Percentiles rank a stretch among this genome's conserved stretches.
These are phyloP conservation scores for Bjerkandera adusta DNA, from an alignment of 1,284 basidiomycete species.

Conservation along the genomic window DNA sequence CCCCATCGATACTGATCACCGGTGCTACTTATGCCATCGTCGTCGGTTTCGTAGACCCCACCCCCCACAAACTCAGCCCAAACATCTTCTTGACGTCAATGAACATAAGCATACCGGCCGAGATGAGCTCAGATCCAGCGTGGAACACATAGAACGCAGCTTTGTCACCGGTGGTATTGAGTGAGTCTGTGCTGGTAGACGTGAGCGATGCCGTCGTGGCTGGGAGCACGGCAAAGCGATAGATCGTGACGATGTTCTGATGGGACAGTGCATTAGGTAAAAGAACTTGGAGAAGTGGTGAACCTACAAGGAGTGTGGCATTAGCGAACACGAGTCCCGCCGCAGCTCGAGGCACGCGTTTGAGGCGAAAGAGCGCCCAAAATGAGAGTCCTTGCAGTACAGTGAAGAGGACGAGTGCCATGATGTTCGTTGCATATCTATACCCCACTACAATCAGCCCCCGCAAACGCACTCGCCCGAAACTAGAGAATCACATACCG, in stretches of 20 bases:
- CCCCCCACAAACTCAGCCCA: slow-evolving; percentile 33
- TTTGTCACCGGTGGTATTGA: slow-evolving; percentile 36
- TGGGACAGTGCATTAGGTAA: not conserved
- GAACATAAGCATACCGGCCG: slow-evolving; percentile 29
- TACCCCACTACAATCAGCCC: not conserved
- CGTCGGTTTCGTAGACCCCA: too few species aligned
- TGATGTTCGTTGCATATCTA: slow-evolving; percentile 16
- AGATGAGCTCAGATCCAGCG: slow-evolving; percentile 40
- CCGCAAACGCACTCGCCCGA: not conserved
- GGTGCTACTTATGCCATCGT: too few species aligned
- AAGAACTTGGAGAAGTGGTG: not conserved
- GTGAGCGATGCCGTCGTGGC: slow-evolving; percentile 32
- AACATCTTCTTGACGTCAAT: slow-evolving; percentile 37
- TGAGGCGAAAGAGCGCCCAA: not conserved
- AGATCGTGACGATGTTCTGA: slow-evolving; percentile 31
- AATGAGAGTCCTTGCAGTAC: not conserved
- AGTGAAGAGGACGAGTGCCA: slow-evolving; percentile 12
- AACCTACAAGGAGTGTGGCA: slow-evolving; percentile 12
- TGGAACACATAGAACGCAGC: slow-evolving; percentile 44
- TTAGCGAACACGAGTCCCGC: slow-evolving; percentile 5
- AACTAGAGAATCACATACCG: slow-evolving; percentile 16
- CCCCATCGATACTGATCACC: too few species aligned
- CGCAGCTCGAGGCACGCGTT: not conserved
- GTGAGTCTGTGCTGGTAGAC: slow-evolving; percentile 31
- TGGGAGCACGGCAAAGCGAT: slow-evolving; percentile 39